Evolutionary conservation across 345 rosid species (phyloP), one percentile per base, ranked within the genome.

Genomic region (Heritiera fomes): DNA sequence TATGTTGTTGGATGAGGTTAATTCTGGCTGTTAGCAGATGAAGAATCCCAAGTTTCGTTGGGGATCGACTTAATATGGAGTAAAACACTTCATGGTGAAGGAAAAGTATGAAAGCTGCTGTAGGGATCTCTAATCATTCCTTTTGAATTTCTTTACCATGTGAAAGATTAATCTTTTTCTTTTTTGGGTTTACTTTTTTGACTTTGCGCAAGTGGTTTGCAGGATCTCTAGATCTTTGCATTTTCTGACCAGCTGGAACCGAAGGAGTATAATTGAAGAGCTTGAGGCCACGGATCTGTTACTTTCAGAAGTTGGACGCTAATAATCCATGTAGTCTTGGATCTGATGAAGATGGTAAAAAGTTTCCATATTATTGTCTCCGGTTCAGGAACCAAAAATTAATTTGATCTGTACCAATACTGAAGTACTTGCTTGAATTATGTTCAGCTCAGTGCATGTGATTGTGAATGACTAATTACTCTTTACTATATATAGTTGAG

Each of bases 321-420:
- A 61, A 45, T 46, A 46, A 46, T 28, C 69, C 46, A 75, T 46
- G 30, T 18, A 11, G 72, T 45, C 32, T 55, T 76, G 77, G 74
- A 81, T 77, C 68, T 45, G 59, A 56, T 77, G 68, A 77, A 14
- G 17, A 60, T 40, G 12, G 18, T 5, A 6, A 64, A 58, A 77
- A 9, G 50, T 66, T 15, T 13, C 40, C 55, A 65, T 77, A 71
- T 34, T 38, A 18, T 45, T 80, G 76, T 63, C 79, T 68, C 55
- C 18, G 10, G 52, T 32, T 20, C 10, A 20, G 83, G 73, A 77
- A 32, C 70, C 78, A 18, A 9, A 68, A 32, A 61, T 80, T 74
- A 20, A 77, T 52, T 15, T 49, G 41, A 59, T 30, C 32, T 69
- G 77, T 67, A 77, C 77, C 38, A 52, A 1, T 1, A 15, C 55